Percentiles rank a stretch among this genome's conserved stretches.
phyloP scores from a whole-genome alignment of 352 stramenopile species.

The Aphanomyces euteiches region DNA sequence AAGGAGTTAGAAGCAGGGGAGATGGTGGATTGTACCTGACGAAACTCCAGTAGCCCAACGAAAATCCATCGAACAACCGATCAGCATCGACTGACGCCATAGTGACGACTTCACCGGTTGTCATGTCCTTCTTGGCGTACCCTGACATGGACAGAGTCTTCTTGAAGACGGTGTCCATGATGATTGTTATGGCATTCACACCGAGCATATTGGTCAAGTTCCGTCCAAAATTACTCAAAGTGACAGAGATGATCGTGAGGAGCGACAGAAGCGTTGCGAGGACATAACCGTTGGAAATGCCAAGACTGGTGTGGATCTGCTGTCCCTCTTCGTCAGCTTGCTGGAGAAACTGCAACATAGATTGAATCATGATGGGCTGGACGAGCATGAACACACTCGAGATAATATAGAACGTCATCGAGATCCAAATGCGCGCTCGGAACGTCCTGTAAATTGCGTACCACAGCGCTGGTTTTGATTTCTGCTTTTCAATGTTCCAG shows the following conservation, averaged over 20 bases:
- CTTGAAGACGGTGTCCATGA: conserved; percentile 58
- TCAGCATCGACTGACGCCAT: conserved; percentile 45
- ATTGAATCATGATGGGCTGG: conserved; percentile 57
- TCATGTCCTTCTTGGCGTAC: conserved; percentile 46
- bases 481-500: conserved; percentile 34
- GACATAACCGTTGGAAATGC: conserved; percentile 46
- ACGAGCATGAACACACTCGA: conserved; percentile 41
- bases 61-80: conserved; percentile 47
- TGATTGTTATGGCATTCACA: conserved; percentile 48
- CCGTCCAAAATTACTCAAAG: conserved; percentile 45
- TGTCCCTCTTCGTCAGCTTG: neutral
- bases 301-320: conserved; percentile 37
- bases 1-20: neutral
- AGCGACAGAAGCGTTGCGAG: conserved; percentile 41
- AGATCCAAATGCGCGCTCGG: conserved; percentile 39
- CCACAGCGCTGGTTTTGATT: conserved; percentile 41
- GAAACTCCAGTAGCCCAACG: conserved; percentile 43
- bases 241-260: conserved; percentile 44
- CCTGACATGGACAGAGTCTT: conserved; percentile 49
- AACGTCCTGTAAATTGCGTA: conserved; percentile 46
- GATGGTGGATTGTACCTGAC: conserved; percentile 32
- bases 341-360: conserved; percentile 47
- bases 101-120: conserved; percentile 42
- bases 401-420: conserved; percentile 39
- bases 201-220: conserved; percentile 45